Conservation (phyloP, 2,329 filamentous ascomycete genomes). For the Gnomoniopsis sp. region DNA sequence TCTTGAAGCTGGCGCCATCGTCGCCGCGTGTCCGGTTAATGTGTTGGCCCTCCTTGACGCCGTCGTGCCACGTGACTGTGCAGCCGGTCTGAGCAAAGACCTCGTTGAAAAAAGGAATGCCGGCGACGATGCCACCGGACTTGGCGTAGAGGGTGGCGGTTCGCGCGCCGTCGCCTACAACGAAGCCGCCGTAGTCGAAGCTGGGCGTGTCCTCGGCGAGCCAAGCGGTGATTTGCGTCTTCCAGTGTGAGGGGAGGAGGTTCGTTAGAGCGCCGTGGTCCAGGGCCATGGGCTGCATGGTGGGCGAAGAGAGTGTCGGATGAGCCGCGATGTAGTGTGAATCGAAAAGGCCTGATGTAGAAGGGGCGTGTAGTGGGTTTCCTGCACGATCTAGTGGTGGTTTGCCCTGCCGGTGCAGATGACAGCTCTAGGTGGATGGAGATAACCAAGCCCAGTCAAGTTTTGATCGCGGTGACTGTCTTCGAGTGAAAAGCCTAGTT, state of each 20-base stretch:
- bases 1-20: constrained; percentile 37
- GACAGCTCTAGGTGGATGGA: not conserved
- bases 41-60: constrained; percentile 64
- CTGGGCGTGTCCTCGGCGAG: constrained; percentile 94
- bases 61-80: constrained; percentile 77
- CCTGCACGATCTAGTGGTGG: not conserved
- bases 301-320: not conserved
- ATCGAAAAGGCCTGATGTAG: not conserved
- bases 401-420: not conserved
- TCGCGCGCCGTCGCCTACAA: constrained; percentile 71
- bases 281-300: constrained; percentile 21
- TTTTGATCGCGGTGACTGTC: not conserved
- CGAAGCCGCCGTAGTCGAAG: constrained; percentile 96
- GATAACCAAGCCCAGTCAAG: not conserved
- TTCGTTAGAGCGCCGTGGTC: constrained; percentile 52
- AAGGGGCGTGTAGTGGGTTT: not conserved
- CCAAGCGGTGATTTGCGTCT: constrained; percentile 76
- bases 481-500: not conserved
- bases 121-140: constrained; percentile 77
- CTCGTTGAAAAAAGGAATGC: constrained; percentile 92
- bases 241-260: constrained; percentile 83
- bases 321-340: not conserved
- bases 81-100: constrained; percentile 88
- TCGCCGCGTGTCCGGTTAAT: constrained; percentile 53
- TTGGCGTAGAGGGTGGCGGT: constrained; percentile 68